A percentile compares a stretch with the other conserved stretches of the same genome.
These are phyloP conservation scores for Emericellopsis cladophorae DNA, from an alignment of 2,329 filamentous ascomycete genomes.

Conservation along the genomic window DNA sequence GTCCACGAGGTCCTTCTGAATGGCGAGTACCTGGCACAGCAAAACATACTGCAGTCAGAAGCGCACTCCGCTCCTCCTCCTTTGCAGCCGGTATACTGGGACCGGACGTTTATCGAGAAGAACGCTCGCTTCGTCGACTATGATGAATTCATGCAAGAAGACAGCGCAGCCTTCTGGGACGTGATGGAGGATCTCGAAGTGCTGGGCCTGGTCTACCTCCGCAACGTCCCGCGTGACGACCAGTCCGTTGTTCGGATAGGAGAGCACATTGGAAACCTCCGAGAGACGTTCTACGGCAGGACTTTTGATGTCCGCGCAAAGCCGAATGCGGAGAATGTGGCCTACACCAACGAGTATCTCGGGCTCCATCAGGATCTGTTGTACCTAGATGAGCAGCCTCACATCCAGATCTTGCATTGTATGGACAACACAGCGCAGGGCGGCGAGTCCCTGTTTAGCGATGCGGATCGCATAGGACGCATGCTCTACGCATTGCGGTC, in stretches of 20 bases:
- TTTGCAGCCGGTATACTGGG: constrained; percentile 22
- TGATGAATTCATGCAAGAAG: constrained; percentile 54
- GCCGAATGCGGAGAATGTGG: constrained; percentile 77
- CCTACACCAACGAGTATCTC: constrained; percentile 72
- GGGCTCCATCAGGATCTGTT: constrained; percentile 90
- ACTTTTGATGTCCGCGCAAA: constrained; percentile 86
- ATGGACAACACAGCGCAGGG: constrained; percentile 68
- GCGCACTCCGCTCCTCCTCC: too few species aligned
- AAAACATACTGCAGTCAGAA: too few species aligned
- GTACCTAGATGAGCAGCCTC: constrained; percentile 69
- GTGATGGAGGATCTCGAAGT: constrained; percentile 50
- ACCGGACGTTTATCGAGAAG: constrained; percentile 12
- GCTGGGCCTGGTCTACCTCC: constrained; percentile 67
- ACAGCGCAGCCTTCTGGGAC: constrained; percentile 38
- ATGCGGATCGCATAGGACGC: constrained; percentile 51
- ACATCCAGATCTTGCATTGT: constrained; percentile 81
- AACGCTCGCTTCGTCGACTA: constrained; percentile 53
- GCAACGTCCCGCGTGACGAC: constrained; percentile 57
- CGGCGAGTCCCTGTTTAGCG: constrained; percentile 78
- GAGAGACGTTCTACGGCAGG: constrained; percentile 80
- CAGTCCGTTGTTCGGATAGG: constrained; percentile 56
- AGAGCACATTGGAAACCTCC: constrained; percentile 60
- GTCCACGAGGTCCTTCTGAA: constrained; percentile 8
- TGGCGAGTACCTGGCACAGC: too few species aligned
- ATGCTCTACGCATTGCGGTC: constrained; percentile 13